A percentile compares a stretch with the other conserved stretches of the same genome.
Conservation (phyloP, 2,329 filamentous ascomycete species). For the Cladosporium sp. region DNA sequence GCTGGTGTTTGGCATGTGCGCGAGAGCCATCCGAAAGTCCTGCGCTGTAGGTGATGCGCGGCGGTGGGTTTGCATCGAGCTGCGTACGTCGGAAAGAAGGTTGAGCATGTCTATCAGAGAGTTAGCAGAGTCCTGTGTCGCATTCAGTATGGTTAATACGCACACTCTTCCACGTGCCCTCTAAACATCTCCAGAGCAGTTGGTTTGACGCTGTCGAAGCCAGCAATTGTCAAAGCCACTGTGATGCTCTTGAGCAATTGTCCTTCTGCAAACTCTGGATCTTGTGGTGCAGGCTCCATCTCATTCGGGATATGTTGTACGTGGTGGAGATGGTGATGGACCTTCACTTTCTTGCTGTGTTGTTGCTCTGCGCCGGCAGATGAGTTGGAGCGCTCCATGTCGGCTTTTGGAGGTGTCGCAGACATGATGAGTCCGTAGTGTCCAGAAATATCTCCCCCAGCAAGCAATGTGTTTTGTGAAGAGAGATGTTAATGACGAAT, state of each 20-base stretch:
- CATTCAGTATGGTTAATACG: constrained; percentile 35
- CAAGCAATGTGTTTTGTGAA: no score
- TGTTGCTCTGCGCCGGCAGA: not conserved
- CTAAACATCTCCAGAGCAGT: constrained; percentile 55
- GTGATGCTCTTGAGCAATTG: constrained; percentile 54
- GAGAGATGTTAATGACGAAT: no score
- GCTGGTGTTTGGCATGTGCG: constrained; percentile 32
- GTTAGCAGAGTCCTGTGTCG: constrained; percentile 30
- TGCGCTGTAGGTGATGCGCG: constrained; percentile 53
- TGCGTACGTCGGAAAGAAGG: constrained; percentile 50
- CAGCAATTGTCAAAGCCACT: constrained; percentile 46
- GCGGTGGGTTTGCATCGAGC: constrained; percentile 55
- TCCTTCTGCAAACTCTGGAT: constrained; percentile 50
- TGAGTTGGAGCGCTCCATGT: constrained; percentile 2
- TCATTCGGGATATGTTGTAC: constrained; percentile 25
- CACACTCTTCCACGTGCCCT: constrained; percentile 51
- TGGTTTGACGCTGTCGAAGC: constrained; percentile 53
- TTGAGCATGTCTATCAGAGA: constrained; percentile 41
- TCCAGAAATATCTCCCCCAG: no score
- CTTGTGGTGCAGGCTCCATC: constrained; percentile 38
- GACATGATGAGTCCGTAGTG: not conserved
- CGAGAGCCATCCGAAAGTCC: constrained; percentile 55
- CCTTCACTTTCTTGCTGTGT: not conserved
- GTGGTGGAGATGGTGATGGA: constrained; percentile 16
- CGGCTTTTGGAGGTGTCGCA: not conserved